phyloP scores from a whole-genome alignment of 2,329 filamentous ascomycete species.

The Aspergillus aculeatinus region DNA sequence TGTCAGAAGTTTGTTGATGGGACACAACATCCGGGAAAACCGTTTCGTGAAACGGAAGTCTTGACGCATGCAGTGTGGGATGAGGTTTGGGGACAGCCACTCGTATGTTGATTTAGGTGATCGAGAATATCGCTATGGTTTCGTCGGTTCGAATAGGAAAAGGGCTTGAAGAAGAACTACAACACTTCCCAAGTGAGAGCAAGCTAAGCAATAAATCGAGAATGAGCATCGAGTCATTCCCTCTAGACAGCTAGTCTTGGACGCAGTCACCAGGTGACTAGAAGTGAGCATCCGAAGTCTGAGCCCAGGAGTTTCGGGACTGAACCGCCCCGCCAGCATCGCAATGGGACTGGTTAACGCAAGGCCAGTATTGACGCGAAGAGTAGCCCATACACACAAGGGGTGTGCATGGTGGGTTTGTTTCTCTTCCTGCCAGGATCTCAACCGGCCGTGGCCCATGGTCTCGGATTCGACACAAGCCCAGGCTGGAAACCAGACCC shows the following conservation, averaged over 20 bases:
- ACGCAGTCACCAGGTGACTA: background rate
- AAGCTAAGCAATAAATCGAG: background rate
- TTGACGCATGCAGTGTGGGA: slow-evolving; percentile 18
- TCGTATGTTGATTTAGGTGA: background rate
- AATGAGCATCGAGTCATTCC: background rate
- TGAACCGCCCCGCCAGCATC: slow-evolving; percentile 8
- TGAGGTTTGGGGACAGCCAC: slow-evolving; percentile 8
- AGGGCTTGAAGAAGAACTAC: background rate
- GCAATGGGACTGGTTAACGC: slow-evolving; percentile 6
- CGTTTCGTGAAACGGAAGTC: slow-evolving; percentile 23
- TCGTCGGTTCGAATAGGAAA: background rate
- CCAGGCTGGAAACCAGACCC: slow-evolving; percentile 3
- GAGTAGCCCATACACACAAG: slow-evolving; percentile 5
- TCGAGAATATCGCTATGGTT: background rate
- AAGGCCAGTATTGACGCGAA: slow-evolving; percentile 9
- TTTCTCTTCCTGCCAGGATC: slow-evolving; percentile 5
- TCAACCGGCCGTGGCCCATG: slow-evolving; percentile 4
- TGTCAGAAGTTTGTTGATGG: slow-evolving; percentile 24
- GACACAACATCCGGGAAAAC: slow-evolving; percentile 21
- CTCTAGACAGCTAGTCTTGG: background rate
- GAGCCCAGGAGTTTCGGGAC: background rate
- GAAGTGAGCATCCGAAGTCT: background rate
- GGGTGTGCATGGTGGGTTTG: slow-evolving; percentile 7
- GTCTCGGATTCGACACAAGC: slow-evolving; percentile 4
- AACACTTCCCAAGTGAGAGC: background rate